A percentile compares a stretch with the other conserved stretches of the same genome.
These are phyloP conservation scores for Colletotrichum camelliae DNA, from an alignment of 2,329 filamentous ascomycete genomes.

Conservation along the genomic window DNA sequence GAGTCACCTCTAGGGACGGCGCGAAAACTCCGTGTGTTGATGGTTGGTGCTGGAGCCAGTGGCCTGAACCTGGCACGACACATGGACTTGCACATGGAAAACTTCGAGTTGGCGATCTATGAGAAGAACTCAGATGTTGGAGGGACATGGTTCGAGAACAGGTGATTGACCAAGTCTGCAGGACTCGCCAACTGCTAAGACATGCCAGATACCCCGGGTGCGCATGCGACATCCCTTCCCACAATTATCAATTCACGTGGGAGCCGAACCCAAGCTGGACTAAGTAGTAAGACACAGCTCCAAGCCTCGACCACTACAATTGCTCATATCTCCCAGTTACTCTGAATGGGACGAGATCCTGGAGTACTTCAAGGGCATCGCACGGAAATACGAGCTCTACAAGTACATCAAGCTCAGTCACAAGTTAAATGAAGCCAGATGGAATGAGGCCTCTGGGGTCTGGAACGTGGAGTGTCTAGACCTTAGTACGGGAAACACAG, in stretches of 20 bases:
- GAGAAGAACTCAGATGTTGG: conserved; percentile 29
- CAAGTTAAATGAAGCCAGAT: neutral
- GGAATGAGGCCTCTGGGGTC: neutral
- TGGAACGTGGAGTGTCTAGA: neutral
- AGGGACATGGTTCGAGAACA: conserved; percentile 28
- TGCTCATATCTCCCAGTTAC: neutral
- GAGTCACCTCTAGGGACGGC: neutral
- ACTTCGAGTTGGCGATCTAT: conserved; percentile 39
- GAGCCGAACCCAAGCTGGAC: conserved; percentile 60
- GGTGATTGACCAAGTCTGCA: neutral
- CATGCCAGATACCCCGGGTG: conserved; percentile 22
- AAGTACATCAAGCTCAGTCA: neutral
- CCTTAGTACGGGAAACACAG: neutral
- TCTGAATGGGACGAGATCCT: neutral
- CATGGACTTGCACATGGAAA: neutral
- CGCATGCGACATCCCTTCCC: conserved; percentile 25
- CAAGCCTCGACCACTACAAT: fast-evolving
- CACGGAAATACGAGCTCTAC: neutral
- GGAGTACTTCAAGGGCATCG: neutral
- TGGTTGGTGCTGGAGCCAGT: neutral
- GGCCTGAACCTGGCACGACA: neutral
- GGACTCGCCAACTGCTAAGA: neutral
- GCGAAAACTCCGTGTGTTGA: neutral
- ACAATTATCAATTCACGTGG: conserved; percentile 46
- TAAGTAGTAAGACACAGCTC: neutral